Base-by-base conservation (phyloP, 1,284 basidiomycete genomes). In the Malassezia arunalokei region DNA sequence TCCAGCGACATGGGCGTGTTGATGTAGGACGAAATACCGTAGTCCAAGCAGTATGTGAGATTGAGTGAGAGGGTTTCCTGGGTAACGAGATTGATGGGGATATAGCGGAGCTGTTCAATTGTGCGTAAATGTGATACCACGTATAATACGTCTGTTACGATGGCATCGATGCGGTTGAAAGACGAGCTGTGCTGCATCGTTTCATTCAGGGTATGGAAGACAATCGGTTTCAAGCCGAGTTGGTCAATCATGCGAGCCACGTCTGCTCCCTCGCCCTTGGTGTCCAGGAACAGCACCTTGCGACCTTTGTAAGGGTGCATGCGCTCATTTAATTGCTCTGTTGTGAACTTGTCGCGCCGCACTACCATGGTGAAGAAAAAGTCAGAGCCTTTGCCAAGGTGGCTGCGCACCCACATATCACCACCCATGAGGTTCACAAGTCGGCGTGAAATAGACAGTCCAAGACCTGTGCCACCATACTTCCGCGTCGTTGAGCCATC, bases 371-470 rank as follows among this genome's bases (percentile, higher is more conserved):
- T 91, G 78, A 96, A 98, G 82, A 87, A 94, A 81, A 98, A 99
- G 74, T 86, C 85, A 73, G 85, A 87, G 12, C 94, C 94, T 66
- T 87, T 85, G 46, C 86, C 82, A 60, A 76, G 78, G 44, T 94
- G 88, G 56, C 83, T 86, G 74, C 94, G 87, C 42, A 99, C 94
- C 94, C 94, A 98, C 78, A 99, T 87, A 68, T 94, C 89, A 53
- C 94, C 94, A 65, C 87, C 83, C 94, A 99, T 99, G 62, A 98
- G 83, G 59, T 85, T 87, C 43, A 96, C 92, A 17, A 99, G 82
- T 0, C 92, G 84, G 68, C 96, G 71, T 37, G 75, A 76, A 55
- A 77, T 75, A 27, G 64, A 62, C 54, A 98, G 78, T n/a, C 92
- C 94, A 1, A 96, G 80, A 72, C 94, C 94, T 0, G 94, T 98